Evolutionary conservation across 2,329 filamentous ascomycete species (phyloP), one percentile per base, ranked within the genome.

Genomic region (Nothopassalora personata): DNA sequence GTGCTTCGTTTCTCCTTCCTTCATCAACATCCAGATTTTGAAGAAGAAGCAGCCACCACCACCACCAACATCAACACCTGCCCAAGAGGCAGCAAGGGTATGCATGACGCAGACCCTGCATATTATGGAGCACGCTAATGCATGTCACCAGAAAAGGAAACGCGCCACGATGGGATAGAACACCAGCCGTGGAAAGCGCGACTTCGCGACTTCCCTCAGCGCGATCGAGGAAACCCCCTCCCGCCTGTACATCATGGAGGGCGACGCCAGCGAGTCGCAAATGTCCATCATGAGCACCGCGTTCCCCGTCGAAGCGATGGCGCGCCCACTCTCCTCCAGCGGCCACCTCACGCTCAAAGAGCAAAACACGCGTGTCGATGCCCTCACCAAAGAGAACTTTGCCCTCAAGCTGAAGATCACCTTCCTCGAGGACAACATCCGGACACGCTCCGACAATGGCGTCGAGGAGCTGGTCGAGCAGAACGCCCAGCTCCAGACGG

Each of bases 401-500:
- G 93, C 97, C 72, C 78, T 97, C 57, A 97, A 97, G 75, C 86
- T 97, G 75, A 95, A 96, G 73, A 94, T 97, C 64, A 95, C 97
- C 81, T 99, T 97, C 71, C 82, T 99, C 52, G 95, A 93, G 69
- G 90, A 97, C 73, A 89, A 93, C 1, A 79, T 99, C 19, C 91
- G 96, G 74, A 94, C 93, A 71, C 83, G 95, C 46, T 97, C 92
- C 1, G 93, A 97, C 72, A 93, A 97, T 76, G 91, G 92, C 64
- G 88, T 99, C 72, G 96, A 96, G 76, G 93, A 97, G 73, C 95
- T 97, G 87, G 96, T 97, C 68, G 91, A 91, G 48, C 93, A 97
- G 74, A 99, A 97, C 68, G 93, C 97, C 4, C 91, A 97, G 72
- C 82, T 97, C 52, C 94, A 95, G 74, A 96, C 93, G 0, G 90